Evolutionary conservation across 371 early-diverging fungal genomes (phyloP), one percentile per base, ranked within the genome.

Genomic region (Catenaria anguillulae): DNA sequence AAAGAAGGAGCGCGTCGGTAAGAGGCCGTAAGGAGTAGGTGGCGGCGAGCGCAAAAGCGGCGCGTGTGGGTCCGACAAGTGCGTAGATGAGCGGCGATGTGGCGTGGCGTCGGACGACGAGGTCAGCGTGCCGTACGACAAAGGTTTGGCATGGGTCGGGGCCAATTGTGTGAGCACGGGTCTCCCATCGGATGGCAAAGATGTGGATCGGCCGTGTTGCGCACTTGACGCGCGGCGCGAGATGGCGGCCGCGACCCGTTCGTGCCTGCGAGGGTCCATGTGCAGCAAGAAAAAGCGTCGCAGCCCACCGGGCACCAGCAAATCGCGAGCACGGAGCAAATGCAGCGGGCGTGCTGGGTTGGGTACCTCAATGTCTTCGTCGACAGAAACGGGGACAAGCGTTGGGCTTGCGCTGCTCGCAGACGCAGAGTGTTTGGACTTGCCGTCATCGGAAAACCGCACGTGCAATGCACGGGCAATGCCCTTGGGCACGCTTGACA

Each of bases 231-330:
- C 31, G 29, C 40, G 40, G 17, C 40, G 40, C 45, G 45, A 4
- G 45, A 10, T 21, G 2, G 45, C 10, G 2, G 45, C 10, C 8
- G 45, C 45, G 45, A 23, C 4, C 10, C 45, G 45, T 23, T 21
- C 82, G 82, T 60, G 84, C 79, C 24, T 77, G 79, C 15, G 71
- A 71, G 33, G 13, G 31, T 50, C 52, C 29, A 13, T 0, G 52
- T 58, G 59, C 29, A 58, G 43, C 34, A 95, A 75, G 74, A 84
- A 87, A 63, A 89, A 83, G 2, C 96, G 80, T 37, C 94, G 76
- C 72, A 96, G 91, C 26, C 88, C 89, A 61, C 96, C 96, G 2
- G 96, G 94, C 52, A 70, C 71, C 58, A 2, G 2, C 29, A 58
- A 13, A 19, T 58, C 59, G 33, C 52, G 52, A 15, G 52, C 52